Conservation (phyloP, 73 alveolate genomes). For the Tetrahymena borealis region DNA sequence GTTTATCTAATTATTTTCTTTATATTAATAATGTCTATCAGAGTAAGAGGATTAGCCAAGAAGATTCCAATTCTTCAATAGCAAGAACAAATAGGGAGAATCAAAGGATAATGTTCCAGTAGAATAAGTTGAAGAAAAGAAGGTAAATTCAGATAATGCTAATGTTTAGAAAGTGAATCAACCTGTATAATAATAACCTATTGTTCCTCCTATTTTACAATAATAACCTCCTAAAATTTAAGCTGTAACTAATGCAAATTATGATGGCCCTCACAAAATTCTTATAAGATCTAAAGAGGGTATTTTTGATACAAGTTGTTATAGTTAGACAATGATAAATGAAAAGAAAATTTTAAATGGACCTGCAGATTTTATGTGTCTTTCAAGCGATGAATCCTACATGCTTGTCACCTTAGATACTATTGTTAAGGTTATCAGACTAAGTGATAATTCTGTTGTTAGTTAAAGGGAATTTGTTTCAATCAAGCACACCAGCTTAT, state of each 20-base stretch:
- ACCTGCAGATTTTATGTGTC: background rate
- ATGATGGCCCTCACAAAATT: background rate
- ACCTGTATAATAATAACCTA: too few relatives aligned
- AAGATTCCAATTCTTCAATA: background rate
- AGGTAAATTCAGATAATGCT: background rate
- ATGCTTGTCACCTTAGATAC: background rate
- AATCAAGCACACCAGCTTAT: background rate
- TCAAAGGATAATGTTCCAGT: background rate
- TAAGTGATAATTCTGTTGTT: background rate
- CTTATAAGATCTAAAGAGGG: background rate
- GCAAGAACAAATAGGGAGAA: background rate
- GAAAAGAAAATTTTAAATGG: background rate
- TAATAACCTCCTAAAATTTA: background rate
- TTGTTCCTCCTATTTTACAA: background rate
- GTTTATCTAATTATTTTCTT: too few relatives aligned
- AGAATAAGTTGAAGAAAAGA: background rate
- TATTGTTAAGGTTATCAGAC: background rate
- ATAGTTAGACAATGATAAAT: background rate
- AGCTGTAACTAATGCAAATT: background rate
- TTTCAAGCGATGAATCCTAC: background rate
- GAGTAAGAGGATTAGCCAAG: background rate
- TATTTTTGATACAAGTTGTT: background rate
- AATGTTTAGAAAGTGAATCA: background rate
- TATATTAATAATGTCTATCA: too few relatives aligned
- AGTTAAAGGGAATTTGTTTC: background rate